These are phyloP conservation scores for Ganoderma lucidum DNA, from an alignment of 1,284 basidiomycete species.

Conservation along the genomic window DNA sequence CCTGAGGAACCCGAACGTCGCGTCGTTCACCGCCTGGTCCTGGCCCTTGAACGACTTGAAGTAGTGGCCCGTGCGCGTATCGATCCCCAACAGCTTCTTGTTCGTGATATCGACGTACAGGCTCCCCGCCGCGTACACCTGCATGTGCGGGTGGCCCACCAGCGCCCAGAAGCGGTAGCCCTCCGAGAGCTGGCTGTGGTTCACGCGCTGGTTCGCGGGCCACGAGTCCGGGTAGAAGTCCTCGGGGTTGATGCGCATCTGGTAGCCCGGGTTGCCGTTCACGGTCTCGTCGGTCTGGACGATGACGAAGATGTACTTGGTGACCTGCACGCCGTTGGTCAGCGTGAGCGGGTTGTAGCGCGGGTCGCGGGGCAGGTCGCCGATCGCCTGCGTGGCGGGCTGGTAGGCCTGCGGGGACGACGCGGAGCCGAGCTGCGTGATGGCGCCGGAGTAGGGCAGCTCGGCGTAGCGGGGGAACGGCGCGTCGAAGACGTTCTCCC, in stretches of 20 bases:
- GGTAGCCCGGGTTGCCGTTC: neutral
- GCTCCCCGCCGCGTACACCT: slow-evolving; percentile 6
- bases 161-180: slow-evolving; percentile 8
- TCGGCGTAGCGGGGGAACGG: slow-evolving; percentile 1
- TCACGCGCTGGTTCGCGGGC: slow-evolving; percentile 6
- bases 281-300: slow-evolving; percentile 6
- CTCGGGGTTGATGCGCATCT: slow-evolving; percentile 6
- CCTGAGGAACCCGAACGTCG: slow-evolving; percentile 2
- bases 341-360: slow-evolving; percentile 1
- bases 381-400: slow-evolving; percentile 1
- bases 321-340: neutral
- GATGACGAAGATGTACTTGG: slow-evolving; percentile 8
- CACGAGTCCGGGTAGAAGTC: slow-evolving; percentile 7
- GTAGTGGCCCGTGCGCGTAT: slow-evolving; percentile 5
- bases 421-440: neutral
- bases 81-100: slow-evolving; percentile 7
- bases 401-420: slow-evolving; percentile 1
- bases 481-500: neutral
- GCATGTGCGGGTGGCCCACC: neutral
- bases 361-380: slow-evolving; percentile 3
- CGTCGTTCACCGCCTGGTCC: slow-evolving; percentile 7
- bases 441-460: slow-evolving; percentile 1
- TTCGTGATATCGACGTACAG: slow-evolving; percentile 7
- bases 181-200: slow-evolving; percentile 6
- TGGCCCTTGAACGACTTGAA: slow-evolving; percentile 1